A percentile compares a stretch with the other conserved stretches of the same genome.
phyloP scores from a whole-genome alignment of 2,329 filamentous ascomycete species.

The Botryotinia globosa region DNA sequence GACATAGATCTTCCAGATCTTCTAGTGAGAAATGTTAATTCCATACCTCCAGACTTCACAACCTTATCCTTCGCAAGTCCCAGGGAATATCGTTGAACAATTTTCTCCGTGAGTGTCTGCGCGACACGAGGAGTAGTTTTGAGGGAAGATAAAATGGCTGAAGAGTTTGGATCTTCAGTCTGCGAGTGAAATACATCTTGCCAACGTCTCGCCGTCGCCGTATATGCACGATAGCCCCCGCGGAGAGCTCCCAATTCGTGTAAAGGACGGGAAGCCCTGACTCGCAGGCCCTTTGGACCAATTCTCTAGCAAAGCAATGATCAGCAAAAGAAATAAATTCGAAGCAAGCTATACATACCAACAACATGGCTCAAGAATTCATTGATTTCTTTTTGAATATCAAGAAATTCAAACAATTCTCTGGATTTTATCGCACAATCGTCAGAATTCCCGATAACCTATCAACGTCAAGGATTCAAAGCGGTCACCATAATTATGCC shows the following conservation, averaged over 20 bases:
- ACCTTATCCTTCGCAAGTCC: slow-evolving; percentile 71
- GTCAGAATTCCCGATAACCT: neutral
- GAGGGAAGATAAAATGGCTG: slow-evolving; percentile 54
- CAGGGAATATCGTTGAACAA: slow-evolving; percentile 79
- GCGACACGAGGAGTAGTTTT: slow-evolving; percentile 43
- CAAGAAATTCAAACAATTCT: slow-evolving; percentile 10
- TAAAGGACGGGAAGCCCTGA: slow-evolving; percentile 32
- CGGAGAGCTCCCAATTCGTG: slow-evolving; percentile 29
- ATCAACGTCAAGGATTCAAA: neutral
- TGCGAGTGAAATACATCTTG: slow-evolving; percentile 63
- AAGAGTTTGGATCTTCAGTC: slow-evolving; percentile 51
- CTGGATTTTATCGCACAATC: slow-evolving; percentile 10
- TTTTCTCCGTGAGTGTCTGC: slow-evolving; percentile 90
- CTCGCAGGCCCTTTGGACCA: slow-evolving; percentile 35
- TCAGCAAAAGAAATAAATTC: neutral
- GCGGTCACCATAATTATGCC: slow-evolving; percentile 1
- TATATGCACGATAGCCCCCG: slow-evolving; percentile 31
- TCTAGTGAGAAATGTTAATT: neutral
- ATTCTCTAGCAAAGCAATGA: slow-evolving; percentile 19
- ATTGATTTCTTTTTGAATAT: slow-evolving; percentile 7
- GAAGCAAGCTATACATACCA: neutral
- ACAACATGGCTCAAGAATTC: slow-evolving; percentile 19
- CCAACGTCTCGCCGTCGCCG: slow-evolving; percentile 36
- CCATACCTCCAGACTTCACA: slow-evolving; percentile 59
- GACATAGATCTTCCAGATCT: neutral